phyloP scores from a whole-genome alignment of 148 eudicot genomes.

The Simmondsia chinensis region DNA sequence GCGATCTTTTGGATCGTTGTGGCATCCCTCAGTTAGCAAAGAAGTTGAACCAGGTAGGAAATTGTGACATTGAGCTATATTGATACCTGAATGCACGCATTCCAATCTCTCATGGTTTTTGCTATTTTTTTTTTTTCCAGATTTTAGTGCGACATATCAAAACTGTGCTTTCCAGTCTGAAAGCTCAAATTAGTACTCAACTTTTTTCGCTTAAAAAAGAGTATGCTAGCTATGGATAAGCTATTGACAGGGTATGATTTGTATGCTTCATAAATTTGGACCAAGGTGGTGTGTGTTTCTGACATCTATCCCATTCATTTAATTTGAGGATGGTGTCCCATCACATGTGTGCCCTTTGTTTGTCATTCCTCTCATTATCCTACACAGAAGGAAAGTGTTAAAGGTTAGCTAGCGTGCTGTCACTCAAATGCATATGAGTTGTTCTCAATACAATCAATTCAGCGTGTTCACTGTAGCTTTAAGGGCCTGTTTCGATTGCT shows the following conservation, averaged over 20 bases:
- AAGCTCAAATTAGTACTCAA: conserved; percentile 66
- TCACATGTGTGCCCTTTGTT: too few species aligned
- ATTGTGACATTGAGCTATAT: not conserved
- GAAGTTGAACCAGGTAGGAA: conserved; percentile 42
- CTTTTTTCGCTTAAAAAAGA: conserved; percentile 86
- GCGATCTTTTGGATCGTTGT: conserved; percentile 27
- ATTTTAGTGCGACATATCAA: conserved; percentile 91
- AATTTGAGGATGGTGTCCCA: too few species aligned
- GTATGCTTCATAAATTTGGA: not conserved
- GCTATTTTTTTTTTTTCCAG: conserved; percentile 26
- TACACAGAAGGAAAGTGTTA: too few species aligned
- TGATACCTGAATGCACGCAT: not conserved
- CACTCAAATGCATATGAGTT: too few species aligned
- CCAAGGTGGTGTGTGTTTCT: too few species aligned
- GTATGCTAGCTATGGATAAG: conserved; percentile 95
- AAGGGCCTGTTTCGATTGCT: too few species aligned
- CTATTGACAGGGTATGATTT: conserved; percentile 64
- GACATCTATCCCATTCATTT: too few species aligned
- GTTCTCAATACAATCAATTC: too few species aligned
- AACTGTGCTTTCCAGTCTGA: conserved; percentile 71
- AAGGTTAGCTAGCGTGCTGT: too few species aligned
- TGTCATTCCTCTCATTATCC: too few species aligned
- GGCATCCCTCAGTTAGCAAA: conserved; percentile 44
- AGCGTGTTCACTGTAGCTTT: too few species aligned
- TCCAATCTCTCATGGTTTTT: too few species aligned